Percentiles rank a stretch among this genome's conserved stretches.
These are phyloP conservation scores for Colletotrichum sp. DNA, from an alignment of 2,329 filamentous ascomycete genomes.

Conservation along the genomic window DNA sequence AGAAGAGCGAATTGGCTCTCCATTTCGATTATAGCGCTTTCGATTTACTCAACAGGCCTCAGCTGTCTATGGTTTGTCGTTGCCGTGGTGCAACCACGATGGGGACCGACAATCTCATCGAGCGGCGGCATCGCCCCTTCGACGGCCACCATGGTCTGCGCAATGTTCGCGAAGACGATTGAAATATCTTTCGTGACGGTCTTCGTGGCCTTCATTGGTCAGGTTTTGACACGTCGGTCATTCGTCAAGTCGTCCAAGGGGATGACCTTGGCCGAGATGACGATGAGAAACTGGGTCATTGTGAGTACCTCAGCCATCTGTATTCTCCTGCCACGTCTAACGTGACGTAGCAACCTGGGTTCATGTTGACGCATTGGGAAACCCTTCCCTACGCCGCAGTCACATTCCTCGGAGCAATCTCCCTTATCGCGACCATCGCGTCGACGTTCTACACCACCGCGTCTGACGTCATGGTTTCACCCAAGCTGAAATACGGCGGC, in stretches of 20 bases:
- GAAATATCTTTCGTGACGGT: constrained; percentile 81
- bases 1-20: constrained; percentile 52
- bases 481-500: constrained; percentile 67
- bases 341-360: constrained; percentile 63
- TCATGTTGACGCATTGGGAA: constrained; percentile 72
- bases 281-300: constrained; percentile 77
- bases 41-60: constrained; percentile 67
- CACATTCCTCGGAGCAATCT: constrained; percentile 68
- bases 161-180: constrained; percentile 76
- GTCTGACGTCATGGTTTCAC: constrained; percentile 75
- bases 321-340: background rate
- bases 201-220: constrained; percentile 76
- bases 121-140: constrained; percentile 61
- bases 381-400: constrained; percentile 67
- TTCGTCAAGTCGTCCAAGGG: constrained; percentile 65
- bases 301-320: constrained; percentile 27
- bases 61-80: constrained; percentile 71
- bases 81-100: constrained; percentile 67
- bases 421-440: constrained; percentile 67
- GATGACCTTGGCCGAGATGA: constrained; percentile 77
- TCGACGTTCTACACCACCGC: constrained; percentile 80
- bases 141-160: constrained; percentile 71
- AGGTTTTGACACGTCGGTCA: constrained; percentile 74
- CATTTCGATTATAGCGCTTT: constrained; percentile 50
- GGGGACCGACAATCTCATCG: constrained; percentile 60